phyloP scores from a whole-genome alignment of 164 flowering plant species.

The Akebia trifoliata region DNA sequence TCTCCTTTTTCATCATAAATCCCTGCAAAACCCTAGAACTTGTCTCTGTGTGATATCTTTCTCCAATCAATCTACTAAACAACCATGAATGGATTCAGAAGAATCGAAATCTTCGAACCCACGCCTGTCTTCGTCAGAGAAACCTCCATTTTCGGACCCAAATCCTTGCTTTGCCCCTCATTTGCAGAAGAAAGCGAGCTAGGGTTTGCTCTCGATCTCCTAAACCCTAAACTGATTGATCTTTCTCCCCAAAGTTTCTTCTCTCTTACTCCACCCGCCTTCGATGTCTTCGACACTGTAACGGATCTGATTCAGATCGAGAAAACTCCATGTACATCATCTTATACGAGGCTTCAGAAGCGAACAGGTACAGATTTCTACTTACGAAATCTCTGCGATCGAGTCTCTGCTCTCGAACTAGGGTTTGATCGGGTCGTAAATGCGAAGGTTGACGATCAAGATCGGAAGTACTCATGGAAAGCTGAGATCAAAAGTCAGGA shows the following conservation, averaged over 20 bases:
- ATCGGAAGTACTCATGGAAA: slow-evolving; percentile 38
- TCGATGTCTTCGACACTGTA: slow-evolving; percentile 34
- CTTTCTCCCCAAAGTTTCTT: slow-evolving; percentile 14
- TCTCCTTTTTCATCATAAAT: neutral
- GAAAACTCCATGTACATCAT: slow-evolving; percentile 30
- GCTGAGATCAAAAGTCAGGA: slow-evolving; percentile 25
- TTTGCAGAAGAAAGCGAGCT: slow-evolving; percentile 26
- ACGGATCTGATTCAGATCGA: slow-evolving; percentile 60
- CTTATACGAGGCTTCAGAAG: slow-evolving; percentile 27
- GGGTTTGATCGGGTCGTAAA: slow-evolving; percentile 25
- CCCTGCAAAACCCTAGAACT: neutral
- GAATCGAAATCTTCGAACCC: slow-evolving; percentile 46
- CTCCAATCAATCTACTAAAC: neutral
- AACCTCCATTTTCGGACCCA: slow-evolving; percentile 33
- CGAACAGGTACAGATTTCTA: slow-evolving; percentile 24
- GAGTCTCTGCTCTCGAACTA: slow-evolving; percentile 49
- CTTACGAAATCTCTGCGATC: slow-evolving; percentile 44
- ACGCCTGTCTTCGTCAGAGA: slow-evolving; percentile 27
- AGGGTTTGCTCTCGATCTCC: slow-evolving; percentile 30
- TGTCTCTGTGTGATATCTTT: neutral
- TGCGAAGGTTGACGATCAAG: slow-evolving; percentile 14
- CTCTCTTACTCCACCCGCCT: slow-evolving; percentile 16
- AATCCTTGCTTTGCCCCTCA: slow-evolving; percentile 24
- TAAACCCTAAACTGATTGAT: slow-evolving; percentile 22
- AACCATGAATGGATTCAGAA: slow-evolving; percentile 46